Evolutionary conservation across 2,329 filamentous ascomycete genomes (phyloP).

Genomic region (Aspergillus pseudonomiae): DNA sequence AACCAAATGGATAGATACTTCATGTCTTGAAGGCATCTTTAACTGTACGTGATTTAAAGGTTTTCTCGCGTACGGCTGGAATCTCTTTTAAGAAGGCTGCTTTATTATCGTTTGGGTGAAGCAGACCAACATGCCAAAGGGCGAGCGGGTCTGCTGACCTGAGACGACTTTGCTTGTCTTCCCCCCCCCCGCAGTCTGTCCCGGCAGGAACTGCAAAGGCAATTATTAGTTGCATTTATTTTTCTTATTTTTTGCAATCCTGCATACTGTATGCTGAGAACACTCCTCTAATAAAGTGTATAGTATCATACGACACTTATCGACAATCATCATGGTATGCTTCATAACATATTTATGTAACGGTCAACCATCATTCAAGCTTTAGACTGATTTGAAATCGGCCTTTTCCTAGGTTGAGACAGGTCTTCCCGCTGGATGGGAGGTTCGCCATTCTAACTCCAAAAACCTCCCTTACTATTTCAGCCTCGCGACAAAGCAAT

Average conservation of each 20-base stretch:
- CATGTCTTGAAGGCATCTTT: too few relatives aligned
- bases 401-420: slow-evolving; percentile 62
- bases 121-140: too few relatives aligned
- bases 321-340: slow-evolving; percentile 16
- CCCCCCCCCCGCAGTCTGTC: slow-evolving; percentile 38
- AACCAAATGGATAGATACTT: too few relatives aligned
- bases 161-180: too few relatives aligned
- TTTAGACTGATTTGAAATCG: slow-evolving; percentile 13
- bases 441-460: slow-evolving; percentile 96
- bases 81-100: too few relatives aligned
- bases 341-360: not conserved
- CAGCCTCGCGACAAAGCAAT: slow-evolving; percentile 82
- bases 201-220: slow-evolving; percentile 12
- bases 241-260: not conserved
- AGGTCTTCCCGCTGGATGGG: slow-evolving; percentile 85
- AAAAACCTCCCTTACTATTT: slow-evolving; percentile 99
- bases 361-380: slow-evolving; percentile 2
- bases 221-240: slow-evolving; percentile 1
- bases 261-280: not conserved
- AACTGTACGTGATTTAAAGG: too few relatives aligned
- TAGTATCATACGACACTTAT: not conserved
- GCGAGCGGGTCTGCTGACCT: too few relatives aligned
- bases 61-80: too few relatives aligned
- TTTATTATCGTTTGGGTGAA: too few relatives aligned
- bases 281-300: not conserved